phyloP scores from a whole-genome alignment of 225 moss, liverwort and hornwort species.

The Polytrichum formosum region DNA sequence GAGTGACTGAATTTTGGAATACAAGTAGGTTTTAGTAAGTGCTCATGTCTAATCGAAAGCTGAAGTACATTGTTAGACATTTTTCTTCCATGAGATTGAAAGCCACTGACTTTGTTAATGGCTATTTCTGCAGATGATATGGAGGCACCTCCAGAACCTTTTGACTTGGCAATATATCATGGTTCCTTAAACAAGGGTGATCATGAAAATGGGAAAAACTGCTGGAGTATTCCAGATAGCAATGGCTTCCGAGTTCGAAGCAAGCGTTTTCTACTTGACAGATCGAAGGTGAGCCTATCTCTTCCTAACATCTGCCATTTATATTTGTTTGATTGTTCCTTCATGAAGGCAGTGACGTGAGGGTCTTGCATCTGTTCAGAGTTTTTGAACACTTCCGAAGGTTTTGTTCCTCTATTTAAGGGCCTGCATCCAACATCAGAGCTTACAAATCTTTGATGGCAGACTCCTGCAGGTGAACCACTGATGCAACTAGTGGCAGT shows the following conservation, averaged over 20 bases:
- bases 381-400: too few species aligned
- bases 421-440: too few species aligned
- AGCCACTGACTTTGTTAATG: conserved; percentile 2
- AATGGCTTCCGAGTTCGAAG: conserved; percentile 72
- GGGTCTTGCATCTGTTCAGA: too few species aligned
- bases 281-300: conserved; percentile 57
- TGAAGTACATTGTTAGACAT: too few species aligned
- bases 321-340: too few species aligned
- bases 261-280: conserved; percentile 76
- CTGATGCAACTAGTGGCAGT: conserved; percentile 80
- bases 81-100: too few species aligned
- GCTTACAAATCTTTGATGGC: conserved; percentile 5
- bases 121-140: conserved; percentile 41
- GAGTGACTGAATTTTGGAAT: too few species aligned
- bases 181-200: conserved; percentile 63
- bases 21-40: too few species aligned
- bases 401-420: too few species aligned
- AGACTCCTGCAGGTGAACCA: conserved; percentile 91
- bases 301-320: too few species aligned
- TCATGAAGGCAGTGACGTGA: too few species aligned
- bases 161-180: conserved; percentile 59
- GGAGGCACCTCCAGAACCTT: conserved; percentile 28
- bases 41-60: too few species aligned
- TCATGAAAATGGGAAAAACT: conserved; percentile 59
- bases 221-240: conserved; percentile 81